These are phyloP conservation scores for Scalesia atractyloides DNA, from an alignment of 129 eudicot species.

Conservation along the genomic window DNA sequence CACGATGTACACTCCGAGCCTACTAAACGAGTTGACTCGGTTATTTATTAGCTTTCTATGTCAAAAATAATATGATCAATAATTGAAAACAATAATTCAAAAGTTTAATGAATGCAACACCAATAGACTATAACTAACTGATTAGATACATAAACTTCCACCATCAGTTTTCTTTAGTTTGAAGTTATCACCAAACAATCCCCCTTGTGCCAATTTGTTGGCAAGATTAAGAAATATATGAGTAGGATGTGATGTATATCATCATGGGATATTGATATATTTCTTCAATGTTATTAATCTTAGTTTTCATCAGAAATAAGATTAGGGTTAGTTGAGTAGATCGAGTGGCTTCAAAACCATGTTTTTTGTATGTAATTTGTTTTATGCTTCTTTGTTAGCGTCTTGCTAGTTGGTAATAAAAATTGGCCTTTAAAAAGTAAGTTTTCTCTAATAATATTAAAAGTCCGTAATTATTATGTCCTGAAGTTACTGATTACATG, in stretches of 20 bases:
- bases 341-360: too few relatives aligned
- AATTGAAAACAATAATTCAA: conserved; percentile 26
- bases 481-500: too few relatives aligned
- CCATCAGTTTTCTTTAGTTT: conserved; percentile 23
- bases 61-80: conserved; percentile 19
- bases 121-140: conserved; percentile 32
- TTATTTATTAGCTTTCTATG: conserved; percentile 6
- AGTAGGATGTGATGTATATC: conserved; percentile 12
- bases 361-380: too few relatives aligned
- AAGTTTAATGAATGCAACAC: conserved; percentile 25
- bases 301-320: background rate
- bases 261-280: conserved; percentile 14
- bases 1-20: background rate
- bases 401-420: too few relatives aligned
- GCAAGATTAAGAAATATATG: conserved; percentile 5
- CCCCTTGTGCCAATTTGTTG: background rate
- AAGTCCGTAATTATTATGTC: too few relatives aligned
- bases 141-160: conserved; percentile 37
- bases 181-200: conserved; percentile 34
- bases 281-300: too few relatives aligned
- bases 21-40: background rate
- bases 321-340: background rate
- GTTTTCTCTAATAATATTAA: too few relatives aligned
- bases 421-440: background rate
- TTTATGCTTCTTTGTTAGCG: too few relatives aligned